phyloP scores from a whole-genome alignment of 2,329 filamentous ascomycete species.

The Phaeosphaeria sp. region DNA sequence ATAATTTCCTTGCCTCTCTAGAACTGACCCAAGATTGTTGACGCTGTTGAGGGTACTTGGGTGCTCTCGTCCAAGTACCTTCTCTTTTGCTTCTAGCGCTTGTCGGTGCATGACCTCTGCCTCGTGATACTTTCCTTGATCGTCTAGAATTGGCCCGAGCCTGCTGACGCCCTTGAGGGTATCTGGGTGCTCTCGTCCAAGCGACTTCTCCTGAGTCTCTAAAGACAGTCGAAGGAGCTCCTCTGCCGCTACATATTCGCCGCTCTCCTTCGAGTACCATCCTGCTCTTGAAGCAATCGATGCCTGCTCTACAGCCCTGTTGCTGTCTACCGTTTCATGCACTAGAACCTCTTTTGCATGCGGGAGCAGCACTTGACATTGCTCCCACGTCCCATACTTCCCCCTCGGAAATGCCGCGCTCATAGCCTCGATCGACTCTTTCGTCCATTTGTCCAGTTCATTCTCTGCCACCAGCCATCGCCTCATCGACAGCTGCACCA shows the following conservation, averaged over 20 bases:
- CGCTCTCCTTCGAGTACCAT: conserved; percentile 11
- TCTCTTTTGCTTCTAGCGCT: too few species aligned
- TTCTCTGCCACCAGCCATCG: too few species aligned
- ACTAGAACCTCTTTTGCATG: conserved; percentile 15
- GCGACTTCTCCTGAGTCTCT: conserved; percentile 8
- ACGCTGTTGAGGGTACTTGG: too few species aligned
- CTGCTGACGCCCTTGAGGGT: conserved; percentile 8
- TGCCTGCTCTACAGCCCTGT: conserved; percentile 6
- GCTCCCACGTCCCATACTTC: conserved; percentile 16
- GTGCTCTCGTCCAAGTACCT: too few species aligned
- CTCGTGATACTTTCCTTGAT: conserved; percentile 9
- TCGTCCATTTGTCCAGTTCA: too few species aligned
- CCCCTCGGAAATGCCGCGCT: conserved; percentile 14
- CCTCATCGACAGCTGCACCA: too few species aligned
- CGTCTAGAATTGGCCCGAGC: conserved; percentile 4
- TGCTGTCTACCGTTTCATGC: conserved; percentile 4
- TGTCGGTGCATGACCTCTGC: too few species aligned
- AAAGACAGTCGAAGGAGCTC: conserved; percentile 4
- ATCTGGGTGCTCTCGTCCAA: conserved; percentile 11
- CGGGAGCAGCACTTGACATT: conserved; percentile 20
- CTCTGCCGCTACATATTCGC: conserved; percentile 13
- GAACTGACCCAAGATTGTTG: too few species aligned
- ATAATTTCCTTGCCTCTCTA: too few species aligned
- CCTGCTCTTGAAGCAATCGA: conserved; percentile 7
- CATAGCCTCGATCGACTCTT: too few species aligned